Evolutionary conservation across 148 eudicot species (phyloP).

Genomic region (Persicaria tinctoria): DNA sequence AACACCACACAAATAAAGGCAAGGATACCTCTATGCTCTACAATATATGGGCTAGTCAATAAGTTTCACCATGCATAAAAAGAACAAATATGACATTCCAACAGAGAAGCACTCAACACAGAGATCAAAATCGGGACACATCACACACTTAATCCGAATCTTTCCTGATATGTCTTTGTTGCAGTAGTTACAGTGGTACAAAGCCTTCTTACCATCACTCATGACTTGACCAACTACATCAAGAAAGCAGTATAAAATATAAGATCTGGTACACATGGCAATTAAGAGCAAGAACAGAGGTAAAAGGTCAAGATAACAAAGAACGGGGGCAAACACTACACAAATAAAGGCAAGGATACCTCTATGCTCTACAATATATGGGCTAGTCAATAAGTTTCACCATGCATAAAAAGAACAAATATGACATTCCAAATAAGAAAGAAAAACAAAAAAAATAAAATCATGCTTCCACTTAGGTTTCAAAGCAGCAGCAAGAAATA

Average conservation of each 20-base stretch:
- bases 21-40: background rate
- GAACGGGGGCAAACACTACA: background rate
- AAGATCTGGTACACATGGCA: too few relatives aligned
- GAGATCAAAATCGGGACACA: conserved; percentile 89
- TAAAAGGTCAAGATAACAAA: background rate
- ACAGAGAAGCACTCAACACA: conserved; percentile 92
- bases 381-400: too few relatives aligned
- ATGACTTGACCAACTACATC: conserved; percentile 48
- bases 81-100: conserved; percentile 25
- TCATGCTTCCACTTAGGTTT: too few relatives aligned
- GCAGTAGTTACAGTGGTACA: conserved; percentile 92
- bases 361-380: background rate
- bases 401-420: too few relatives aligned
- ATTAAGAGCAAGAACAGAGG: too few relatives aligned
- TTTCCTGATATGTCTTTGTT: conserved; percentile 82
- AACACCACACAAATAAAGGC: background rate
- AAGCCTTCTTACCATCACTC: conserved; percentile 69
- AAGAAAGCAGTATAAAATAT: background rate
- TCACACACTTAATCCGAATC: conserved; percentile 72
- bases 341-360: background rate
- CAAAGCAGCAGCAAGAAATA: too few relatives aligned
- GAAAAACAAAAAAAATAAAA: too few relatives aligned
- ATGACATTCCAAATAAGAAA: too few relatives aligned
- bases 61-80: too few relatives aligned
- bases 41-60: background rate